These are phyloP conservation scores for Petunia hybrid DNA, from an alignment of 305 asterid genomes.

Conservation along the genomic window DNA sequence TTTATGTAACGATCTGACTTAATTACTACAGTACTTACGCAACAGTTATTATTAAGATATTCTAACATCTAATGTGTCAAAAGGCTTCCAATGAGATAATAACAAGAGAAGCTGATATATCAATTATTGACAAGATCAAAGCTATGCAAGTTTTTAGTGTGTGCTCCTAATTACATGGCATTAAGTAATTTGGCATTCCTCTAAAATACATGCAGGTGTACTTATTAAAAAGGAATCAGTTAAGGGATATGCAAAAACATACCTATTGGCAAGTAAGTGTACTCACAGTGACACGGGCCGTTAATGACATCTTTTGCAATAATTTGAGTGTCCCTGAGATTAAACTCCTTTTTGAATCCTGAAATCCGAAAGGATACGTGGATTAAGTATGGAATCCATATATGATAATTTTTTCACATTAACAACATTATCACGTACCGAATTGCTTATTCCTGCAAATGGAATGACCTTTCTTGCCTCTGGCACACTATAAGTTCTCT, in stretches of 20 bases:
- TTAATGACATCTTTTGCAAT: constrained; percentile 31
- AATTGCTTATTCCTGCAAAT: too few species aligned
- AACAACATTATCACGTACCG: too few species aligned
- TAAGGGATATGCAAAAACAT: background rate
- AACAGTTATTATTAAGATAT: background rate
- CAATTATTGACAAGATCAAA: background rate
- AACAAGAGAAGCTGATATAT: background rate
- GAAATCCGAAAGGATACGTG: background rate
- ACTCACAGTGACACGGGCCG: constrained; percentile 24
- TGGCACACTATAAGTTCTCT: too few species aligned
- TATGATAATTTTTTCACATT: too few species aligned
- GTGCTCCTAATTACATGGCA: constrained; percentile 8
- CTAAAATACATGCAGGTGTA: background rate
- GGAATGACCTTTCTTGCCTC: too few species aligned
- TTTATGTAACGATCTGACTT: background rate
- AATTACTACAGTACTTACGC: background rate
- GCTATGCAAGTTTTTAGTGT: background rate
- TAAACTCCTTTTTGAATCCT: background rate
- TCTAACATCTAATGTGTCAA: background rate
- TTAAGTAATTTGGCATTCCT: background rate
- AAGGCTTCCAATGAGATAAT: constrained; percentile 3
- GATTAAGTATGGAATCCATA: background rate
- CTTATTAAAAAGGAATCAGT: background rate
- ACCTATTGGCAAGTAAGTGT: constrained; percentile 33
- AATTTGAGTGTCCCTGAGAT: background rate